Evolutionary conservation across 2,329 filamentous ascomycete genomes (phyloP), one percentile per base, ranked within the genome.

Genomic region (Albophoma yamanashiensis): DNA sequence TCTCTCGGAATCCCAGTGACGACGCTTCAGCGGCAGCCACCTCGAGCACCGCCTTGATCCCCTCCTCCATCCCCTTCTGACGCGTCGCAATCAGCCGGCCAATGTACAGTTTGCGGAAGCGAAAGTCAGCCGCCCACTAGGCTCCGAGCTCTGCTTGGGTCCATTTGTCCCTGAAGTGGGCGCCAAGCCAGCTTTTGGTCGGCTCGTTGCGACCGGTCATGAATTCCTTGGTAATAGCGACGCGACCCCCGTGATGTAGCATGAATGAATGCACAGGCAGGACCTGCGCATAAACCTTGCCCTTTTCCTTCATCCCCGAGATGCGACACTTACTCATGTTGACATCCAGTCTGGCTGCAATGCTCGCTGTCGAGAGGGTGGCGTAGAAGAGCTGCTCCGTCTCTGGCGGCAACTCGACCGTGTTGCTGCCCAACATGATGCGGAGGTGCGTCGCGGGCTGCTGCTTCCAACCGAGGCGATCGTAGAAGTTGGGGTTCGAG

Each of bases 41-140:
- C 58, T 66, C 64, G 45, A 76, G 66, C 57, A 76, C 62, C 57
- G 62, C 64, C 50, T 64, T 63, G 12, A 73, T 60, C 12, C 67
- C 66, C 2, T 60, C 58, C 25, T 67, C 64, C 45, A 70, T 61
- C 34, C 68, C 64, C 22, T 65, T 62, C 42, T 40, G 60, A 11
- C 67, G 65, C 40, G 59, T 57, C 42, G 62, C 31, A 8, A 58
- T 59, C 42, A 68, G 17, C 4, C 62, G 64, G 34, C 61, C 62
- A n/a, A 69, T 20, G 50, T 57, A 57, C 34, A 69, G 64, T 56
- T 42, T 60, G 12, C 61, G 61, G 4, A 39, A 61, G 42, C 67
- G 64, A 62, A 69, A 72, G 62, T 76, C 71, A 60, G 73, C 73
- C 43, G 68, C 64, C 74, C 74, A 76, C 66, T 69, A 73, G 15